Evolutionary conservation across 2,329 filamentous ascomycete genomes (phyloP).

Genomic region (Zymoseptoria brevis): DNA sequence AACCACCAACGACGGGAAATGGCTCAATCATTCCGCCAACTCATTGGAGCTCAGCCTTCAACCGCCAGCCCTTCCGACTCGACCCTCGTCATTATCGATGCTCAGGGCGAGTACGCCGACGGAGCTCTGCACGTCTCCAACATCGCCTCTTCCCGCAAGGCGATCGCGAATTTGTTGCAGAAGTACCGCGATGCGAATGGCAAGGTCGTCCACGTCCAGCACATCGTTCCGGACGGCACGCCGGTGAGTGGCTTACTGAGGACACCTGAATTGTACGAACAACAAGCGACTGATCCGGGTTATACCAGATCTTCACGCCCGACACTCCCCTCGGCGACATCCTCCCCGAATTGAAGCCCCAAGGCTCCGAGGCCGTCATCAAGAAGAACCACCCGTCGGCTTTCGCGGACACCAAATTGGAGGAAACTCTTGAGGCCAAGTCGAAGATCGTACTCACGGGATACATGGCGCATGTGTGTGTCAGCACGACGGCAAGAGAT

Average conservation of each 20-base stretch:
- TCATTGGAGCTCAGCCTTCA: conserved; percentile 49
- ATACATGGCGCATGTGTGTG: conserved; percentile 60
- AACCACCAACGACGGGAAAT: conserved; percentile 1
- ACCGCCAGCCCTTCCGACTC: conserved; percentile 52
- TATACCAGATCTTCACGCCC: conserved; percentile 50
- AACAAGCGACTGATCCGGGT: background rate
- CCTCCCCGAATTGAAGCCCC: conserved; percentile 52
- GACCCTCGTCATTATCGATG: conserved; percentile 60
- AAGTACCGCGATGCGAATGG: conserved; percentile 50
- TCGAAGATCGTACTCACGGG: conserved; percentile 55
- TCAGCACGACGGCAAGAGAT: conserved; percentile 55
- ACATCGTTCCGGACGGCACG: conserved; percentile 51
- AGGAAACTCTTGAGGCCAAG: conserved; percentile 45
- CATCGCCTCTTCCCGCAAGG: conserved; percentile 46
- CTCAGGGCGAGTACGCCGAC: conserved; percentile 60
- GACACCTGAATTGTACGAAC: background rate
- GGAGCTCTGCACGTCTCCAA: conserved; percentile 52
- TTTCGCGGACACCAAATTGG: conserved; percentile 54
- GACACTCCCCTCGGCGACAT: conserved; percentile 52
- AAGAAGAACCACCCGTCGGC: conserved; percentile 51
- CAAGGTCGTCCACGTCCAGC: conserved; percentile 55
- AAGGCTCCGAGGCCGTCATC: conserved; percentile 49
- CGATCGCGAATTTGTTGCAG: conserved; percentile 49
- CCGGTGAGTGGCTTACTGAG: conserved; percentile 28
- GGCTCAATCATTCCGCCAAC: conserved; percentile 40